A percentile compares a stretch with the other conserved stretches of the same genome.
Evolutionary conservation across 129 eudicot species (phyloP).

Genomic region (Chrysanthemum makinoi): DNA sequence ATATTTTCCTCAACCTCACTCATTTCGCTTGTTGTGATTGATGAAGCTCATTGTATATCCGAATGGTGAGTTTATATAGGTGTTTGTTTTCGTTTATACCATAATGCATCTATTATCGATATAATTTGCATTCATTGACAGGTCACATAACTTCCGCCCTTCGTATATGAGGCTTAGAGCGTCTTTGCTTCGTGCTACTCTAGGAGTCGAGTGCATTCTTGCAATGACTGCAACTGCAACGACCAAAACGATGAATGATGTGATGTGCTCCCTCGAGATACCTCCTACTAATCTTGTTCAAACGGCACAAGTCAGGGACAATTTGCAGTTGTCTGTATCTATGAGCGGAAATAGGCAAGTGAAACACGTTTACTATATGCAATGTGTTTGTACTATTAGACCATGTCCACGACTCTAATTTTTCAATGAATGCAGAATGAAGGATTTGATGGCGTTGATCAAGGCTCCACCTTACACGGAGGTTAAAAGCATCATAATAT

Average conservation of each 20-base stretch:
- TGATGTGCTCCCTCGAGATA: slow-evolving; percentile 83
- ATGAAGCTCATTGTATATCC: slow-evolving; percentile 98
- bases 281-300: slow-evolving; percentile 69
- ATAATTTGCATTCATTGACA: slow-evolving; percentile 27
- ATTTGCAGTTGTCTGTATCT: slow-evolving; percentile 77
- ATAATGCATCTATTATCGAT: too few species aligned
- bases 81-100: neutral
- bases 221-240: slow-evolving; percentile 99
- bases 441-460: slow-evolving; percentile 69
- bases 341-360: slow-evolving; percentile 72
- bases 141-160: slow-evolving; percentile 99
- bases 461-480: slow-evolving; percentile 69
- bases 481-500: slow-evolving; percentile 81
- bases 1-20: slow-evolving; percentile 49
- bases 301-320: slow-evolving; percentile 64
- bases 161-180: slow-evolving; percentile 99
- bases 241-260: slow-evolving; percentile 61
- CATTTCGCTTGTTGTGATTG: slow-evolving; percentile 84
- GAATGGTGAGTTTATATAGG: slow-evolving; percentile 70
- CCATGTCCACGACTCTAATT: slow-evolving; percentile 1
- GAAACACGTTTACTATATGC: slow-evolving; percentile 4
- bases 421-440: slow-evolving; percentile 51
- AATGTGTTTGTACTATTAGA: neutral
- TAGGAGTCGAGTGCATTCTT: slow-evolving; percentile 67
- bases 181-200: slow-evolving; percentile 63